Conservation (phyloP, 1,139 yeast species). For the Suhomyces atakaporum region DNA sequence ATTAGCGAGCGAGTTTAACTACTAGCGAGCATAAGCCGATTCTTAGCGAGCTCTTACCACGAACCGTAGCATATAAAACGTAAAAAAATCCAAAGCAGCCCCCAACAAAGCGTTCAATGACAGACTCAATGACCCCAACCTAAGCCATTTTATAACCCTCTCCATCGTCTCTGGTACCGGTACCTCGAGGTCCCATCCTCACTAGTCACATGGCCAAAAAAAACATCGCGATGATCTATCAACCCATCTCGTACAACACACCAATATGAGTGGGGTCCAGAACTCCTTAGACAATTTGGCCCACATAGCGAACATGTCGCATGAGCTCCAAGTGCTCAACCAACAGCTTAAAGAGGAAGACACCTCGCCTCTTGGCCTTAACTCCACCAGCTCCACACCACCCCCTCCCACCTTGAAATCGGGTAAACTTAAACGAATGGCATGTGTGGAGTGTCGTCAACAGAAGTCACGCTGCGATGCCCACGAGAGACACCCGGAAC, state of each 20-base stretch:
- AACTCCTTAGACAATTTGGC: constrained; percentile 43
- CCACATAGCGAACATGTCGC: constrained; percentile 49
- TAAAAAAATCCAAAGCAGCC: no score
- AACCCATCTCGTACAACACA: constrained; percentile 2
- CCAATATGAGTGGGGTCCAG: constrained; percentile 14
- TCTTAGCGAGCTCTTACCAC: no score
- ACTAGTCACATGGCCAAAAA: neutral
- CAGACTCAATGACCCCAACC: no score
- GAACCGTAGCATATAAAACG: no score
- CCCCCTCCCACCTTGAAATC: constrained; percentile 18
- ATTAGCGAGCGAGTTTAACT: no score
- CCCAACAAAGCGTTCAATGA: no score
- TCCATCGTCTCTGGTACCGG: no score
- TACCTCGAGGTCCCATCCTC: no score
- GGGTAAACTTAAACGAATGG: constrained; percentile 58
- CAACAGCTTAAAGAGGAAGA: constrained; percentile 26
- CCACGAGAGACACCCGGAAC: constrained; percentile 69
- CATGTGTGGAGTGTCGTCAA: constrained; percentile 95
- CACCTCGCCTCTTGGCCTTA: constrained; percentile 10
- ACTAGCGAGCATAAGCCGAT: no score
- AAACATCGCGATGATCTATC: constrained; percentile 2
- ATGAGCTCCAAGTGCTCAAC: constrained; percentile 37
- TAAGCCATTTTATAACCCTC: no score
- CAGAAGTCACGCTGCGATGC: constrained; percentile 93
- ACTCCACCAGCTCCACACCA: constrained; percentile 8